Evolutionary conservation across 2,329 filamentous ascomycete genomes (phyloP).

Genomic region (Calonectria leucothoes): DNA sequence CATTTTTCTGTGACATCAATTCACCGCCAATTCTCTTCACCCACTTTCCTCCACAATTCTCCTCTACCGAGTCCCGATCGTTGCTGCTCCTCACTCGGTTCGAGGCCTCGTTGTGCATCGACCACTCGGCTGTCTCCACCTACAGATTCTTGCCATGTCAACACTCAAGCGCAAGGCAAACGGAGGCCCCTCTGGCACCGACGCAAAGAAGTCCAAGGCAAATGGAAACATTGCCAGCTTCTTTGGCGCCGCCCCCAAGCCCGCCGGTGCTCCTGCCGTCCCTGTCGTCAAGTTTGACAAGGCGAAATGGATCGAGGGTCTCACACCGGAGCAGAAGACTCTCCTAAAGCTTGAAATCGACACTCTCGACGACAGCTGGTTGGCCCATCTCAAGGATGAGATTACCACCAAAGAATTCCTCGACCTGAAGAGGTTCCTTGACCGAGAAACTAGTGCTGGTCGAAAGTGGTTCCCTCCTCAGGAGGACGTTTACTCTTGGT

Average conservation of each 20-base stretch:
- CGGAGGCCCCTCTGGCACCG: constrained; percentile 55
- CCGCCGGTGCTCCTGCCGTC: constrained; percentile 46
- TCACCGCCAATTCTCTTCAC: background rate
- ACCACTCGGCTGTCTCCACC: constrained; percentile 32
- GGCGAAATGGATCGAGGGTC: constrained; percentile 83
- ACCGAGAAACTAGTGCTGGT: constrained; percentile 77
- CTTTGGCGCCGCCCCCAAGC: constrained; percentile 77
- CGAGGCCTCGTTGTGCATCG: constrained; percentile 34
- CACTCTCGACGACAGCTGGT: constrained; percentile 91
- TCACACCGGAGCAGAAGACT: constrained; percentile 84
- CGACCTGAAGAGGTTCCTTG: constrained; percentile 87
- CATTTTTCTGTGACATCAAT: background rate
- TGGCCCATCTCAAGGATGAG: constrained; percentile 89
- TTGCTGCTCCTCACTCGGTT: constrained; percentile 25
- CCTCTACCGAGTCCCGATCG: constrained; percentile 14
- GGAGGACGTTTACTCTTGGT: constrained; percentile 96
- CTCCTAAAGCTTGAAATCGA: constrained; percentile 91
- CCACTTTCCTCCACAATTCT: constrained; percentile 31
- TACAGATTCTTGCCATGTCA: constrained; percentile 55
- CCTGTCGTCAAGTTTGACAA: constrained; percentile 79
- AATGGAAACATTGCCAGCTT: constrained; percentile 90
- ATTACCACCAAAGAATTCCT: constrained; percentile 84
- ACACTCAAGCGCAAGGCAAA: constrained; percentile 76
- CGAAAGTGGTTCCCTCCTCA: constrained; percentile 89
- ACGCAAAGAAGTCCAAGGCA: constrained; percentile 77